Evolutionary conservation across 176 grass and related monocot genomes (phyloP).

Genomic region (Tillandsia leiboldiana): DNA sequence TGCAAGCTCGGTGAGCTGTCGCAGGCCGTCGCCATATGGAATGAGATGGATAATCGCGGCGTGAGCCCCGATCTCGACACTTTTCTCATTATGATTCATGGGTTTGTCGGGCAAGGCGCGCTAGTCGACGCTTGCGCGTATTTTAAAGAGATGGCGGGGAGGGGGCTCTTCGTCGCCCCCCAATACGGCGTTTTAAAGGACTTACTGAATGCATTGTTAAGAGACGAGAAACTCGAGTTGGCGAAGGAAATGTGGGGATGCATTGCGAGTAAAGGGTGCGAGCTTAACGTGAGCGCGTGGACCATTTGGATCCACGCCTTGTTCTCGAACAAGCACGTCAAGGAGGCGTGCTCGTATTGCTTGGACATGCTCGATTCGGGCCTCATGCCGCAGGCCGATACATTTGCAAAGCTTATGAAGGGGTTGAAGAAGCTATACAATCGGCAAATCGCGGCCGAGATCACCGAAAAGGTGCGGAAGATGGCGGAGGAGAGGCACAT

Average conservation of each 20-base stretch:
- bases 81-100: constrained; percentile 72
- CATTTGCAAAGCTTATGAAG: constrained; percentile 86
- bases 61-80: constrained; percentile 64
- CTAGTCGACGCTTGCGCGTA: constrained; percentile 58
- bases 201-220: constrained; percentile 63
- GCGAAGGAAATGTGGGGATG: constrained; percentile 84
- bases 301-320: constrained; percentile 93
- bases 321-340: constrained; percentile 58
- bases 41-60: constrained; percentile 64
- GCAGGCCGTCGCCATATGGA: constrained; percentile 57
- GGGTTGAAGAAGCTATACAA: constrained; percentile 86
- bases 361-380: constrained; percentile 91
- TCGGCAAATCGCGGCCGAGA: constrained; percentile 63
- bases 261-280: constrained; percentile 61
- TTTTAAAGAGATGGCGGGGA: constrained; percentile 81
- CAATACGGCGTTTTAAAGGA: constrained; percentile 87
- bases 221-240: constrained; percentile 73
- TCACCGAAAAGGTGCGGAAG: constrained; percentile 79
- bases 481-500: constrained; percentile 86
- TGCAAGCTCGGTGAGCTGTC: constrained; percentile 76
- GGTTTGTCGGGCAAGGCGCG: constrained; percentile 49
- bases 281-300: constrained; percentile 80
- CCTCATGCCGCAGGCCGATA: constrained; percentile 79
- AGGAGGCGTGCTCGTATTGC: constrained; percentile 78
- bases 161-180: constrained; percentile 61